Conservation (phyloP, 345 rosid genomes). For the Cardiospermum halicacabum region DNA sequence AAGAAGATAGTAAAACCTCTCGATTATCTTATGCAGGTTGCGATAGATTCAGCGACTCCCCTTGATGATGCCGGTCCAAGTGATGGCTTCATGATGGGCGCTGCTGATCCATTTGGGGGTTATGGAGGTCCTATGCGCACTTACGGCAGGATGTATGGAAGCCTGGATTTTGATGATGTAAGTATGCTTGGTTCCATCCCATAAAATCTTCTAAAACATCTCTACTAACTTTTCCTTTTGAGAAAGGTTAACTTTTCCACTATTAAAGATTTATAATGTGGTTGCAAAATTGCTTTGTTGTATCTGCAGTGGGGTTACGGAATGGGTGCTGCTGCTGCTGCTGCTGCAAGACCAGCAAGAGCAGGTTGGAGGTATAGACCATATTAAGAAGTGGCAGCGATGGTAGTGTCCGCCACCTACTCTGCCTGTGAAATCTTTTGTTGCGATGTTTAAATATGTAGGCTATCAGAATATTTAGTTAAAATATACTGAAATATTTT, state of each 20-base stretch:
- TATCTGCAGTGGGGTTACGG: conserved; percentile 70
- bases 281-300: not conserved
- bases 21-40: conserved; percentile 49
- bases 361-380: conserved; percentile 93
- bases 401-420: too few species aligned
- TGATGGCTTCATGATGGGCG: conserved; percentile 44
- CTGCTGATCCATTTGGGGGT: conserved; percentile 57
- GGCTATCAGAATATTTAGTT: not conserved
- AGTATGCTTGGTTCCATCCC: conserved; percentile 19
- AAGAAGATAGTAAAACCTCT: not conserved
- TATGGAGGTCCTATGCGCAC: conserved; percentile 85
- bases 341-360: conserved; percentile 70
- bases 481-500: not conserved
- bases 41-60: conserved; percentile 96
- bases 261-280: not conserved
- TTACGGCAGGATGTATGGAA: conserved; percentile 78
- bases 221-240: not conserved
- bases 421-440: not conserved
- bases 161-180: conserved; percentile 65
- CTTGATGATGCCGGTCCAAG: conserved; percentile 78
- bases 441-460: not conserved
- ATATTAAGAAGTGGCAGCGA: conserved; percentile 31
- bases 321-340: too few species aligned
- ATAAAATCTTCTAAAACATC: too few species aligned
- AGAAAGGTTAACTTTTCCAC: not conserved